These are phyloP conservation scores for Aspergillus chevalieri DNA, from an alignment of 2,329 filamentous ascomycete genomes.

Conservation along the genomic window DNA sequence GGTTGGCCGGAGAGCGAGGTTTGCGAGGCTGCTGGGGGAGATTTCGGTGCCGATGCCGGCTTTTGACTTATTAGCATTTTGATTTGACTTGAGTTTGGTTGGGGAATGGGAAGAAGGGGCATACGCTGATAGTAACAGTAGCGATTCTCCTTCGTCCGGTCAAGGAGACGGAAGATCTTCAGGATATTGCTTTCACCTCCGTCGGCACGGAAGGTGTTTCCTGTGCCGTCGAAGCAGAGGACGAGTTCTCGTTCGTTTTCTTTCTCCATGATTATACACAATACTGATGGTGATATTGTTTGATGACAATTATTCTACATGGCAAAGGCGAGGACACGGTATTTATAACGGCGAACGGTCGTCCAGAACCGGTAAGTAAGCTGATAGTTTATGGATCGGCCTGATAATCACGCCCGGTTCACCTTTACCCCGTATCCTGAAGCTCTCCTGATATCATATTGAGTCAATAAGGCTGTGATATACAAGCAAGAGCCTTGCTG, in stretches of 20 bases:
- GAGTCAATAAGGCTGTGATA: too few species aligned
- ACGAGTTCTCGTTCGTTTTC: constrained; percentile 16
- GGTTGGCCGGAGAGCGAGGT: constrained; percentile 8
- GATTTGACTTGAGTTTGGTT: background rate
- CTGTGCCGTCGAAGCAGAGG: constrained; percentile 38
- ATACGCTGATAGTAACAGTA: constrained; percentile 18
- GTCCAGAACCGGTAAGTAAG: background rate
- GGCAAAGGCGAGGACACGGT: background rate
- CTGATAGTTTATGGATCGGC: background rate
- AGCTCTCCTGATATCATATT: too few species aligned
- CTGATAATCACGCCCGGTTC: background rate
- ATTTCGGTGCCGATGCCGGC: constrained; percentile 16
- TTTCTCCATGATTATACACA: background rate
- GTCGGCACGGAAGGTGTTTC: constrained; percentile 34
- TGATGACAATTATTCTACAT: background rate
- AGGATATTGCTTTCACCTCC: constrained; percentile 39
- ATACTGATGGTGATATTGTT: too few species aligned
- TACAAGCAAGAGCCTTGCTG: too few species aligned
- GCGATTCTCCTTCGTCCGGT: constrained; percentile 21
- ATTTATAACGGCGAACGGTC: background rate
- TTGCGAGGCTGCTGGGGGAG: constrained; percentile 7
- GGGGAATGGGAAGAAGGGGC: background rate
- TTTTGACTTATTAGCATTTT: background rate
- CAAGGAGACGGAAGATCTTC: constrained; percentile 36
- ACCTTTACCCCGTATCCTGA: background rate